A percentile compares a stretch with the other conserved stretches of the same genome.
phyloP scores from a whole-genome alignment of 2,329 filamentous ascomycete genomes.

The Colletotrichum sp. region DNA sequence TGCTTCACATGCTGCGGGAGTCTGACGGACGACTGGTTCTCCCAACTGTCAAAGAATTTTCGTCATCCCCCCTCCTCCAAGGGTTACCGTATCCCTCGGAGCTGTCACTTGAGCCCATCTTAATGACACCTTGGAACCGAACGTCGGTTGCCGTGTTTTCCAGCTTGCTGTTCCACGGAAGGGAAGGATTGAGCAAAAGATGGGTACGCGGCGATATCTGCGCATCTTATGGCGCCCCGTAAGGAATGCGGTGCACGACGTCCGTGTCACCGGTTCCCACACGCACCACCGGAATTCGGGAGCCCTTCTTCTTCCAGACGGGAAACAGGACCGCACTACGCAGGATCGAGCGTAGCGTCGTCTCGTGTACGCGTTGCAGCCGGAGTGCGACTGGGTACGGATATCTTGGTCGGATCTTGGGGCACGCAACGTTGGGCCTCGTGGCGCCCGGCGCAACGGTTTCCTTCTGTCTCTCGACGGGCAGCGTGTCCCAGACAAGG shows the following conservation, averaged over 20 bases:
- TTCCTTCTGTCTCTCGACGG: neutral
- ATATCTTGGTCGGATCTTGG: conserved; percentile 4
- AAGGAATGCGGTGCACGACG: neutral
- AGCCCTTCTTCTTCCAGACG: neutral
- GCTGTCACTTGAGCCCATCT: neutral
- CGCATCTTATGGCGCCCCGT: conserved; percentile 5
- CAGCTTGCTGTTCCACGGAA: neutral
- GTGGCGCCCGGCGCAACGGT: neutral
- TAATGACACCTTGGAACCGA: neutral
- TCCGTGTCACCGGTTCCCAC: conserved; percentile 2
- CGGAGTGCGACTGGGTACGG: neutral
- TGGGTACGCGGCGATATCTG: conserved; percentile 8
- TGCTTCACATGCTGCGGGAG: conserved; percentile 5
- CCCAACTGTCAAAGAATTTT: neutral
- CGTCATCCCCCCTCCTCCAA: neutral
- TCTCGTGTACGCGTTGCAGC: neutral
- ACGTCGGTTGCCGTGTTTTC: conserved; percentile 1
- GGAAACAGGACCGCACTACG: neutral
- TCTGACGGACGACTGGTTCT: neutral
- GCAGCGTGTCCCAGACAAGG: neutral
- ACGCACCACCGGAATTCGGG: conserved; percentile 5
- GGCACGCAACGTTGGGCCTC: neutral
- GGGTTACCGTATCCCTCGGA: neutral
- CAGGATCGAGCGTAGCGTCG: neutral
- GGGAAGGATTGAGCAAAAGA: neutral